phyloP scores from a whole-genome alignment of 495 filamentous ascomycete genomes.

The Sabuloglossum arenarium region DNA sequence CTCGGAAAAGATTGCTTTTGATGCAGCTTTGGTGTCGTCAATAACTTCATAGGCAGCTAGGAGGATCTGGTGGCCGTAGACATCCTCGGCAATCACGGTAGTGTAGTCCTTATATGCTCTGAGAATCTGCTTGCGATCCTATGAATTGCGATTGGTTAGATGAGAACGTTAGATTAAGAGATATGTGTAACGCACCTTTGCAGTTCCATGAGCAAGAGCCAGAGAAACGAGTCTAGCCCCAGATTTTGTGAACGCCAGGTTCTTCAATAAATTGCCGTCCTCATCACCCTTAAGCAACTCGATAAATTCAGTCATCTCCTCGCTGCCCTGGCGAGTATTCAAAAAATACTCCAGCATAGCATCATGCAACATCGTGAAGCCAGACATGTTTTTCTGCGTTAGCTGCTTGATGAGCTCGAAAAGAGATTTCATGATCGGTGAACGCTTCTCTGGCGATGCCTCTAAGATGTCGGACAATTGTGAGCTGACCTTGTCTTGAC shows the following conservation, averaged over 20 bases:
- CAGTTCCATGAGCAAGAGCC: conserved; percentile 57
- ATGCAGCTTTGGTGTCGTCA: conserved; percentile 78
- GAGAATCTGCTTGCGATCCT: conserved; percentile 70
- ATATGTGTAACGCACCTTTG: conserved; percentile 29
- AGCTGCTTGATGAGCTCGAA: conserved; percentile 71
- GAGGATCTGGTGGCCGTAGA: conserved; percentile 58
- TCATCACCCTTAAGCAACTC: conserved; percentile 83
- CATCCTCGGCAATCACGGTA: conserved; percentile 60
- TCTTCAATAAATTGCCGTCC: conserved; percentile 71
- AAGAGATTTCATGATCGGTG: conserved; percentile 65
- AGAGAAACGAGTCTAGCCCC: conserved; percentile 67
- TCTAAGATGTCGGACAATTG: conserved; percentile 55
- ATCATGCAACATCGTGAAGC: conserved; percentile 90
- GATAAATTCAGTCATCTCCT: conserved; percentile 68
- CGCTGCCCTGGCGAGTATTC: conserved; percentile 49
- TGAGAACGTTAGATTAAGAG: background rate
- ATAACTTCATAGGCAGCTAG: conserved; percentile 73
- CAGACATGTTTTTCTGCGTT: conserved; percentile 85
- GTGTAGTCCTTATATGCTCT: conserved; percentile 71
- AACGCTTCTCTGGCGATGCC: conserved; percentile 61
- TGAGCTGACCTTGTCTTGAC: conserved; percentile 22
- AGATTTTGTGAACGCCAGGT: conserved; percentile 83
- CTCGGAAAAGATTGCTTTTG: conserved; percentile 69
- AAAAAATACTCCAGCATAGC: conserved; percentile 95
- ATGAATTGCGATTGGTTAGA: background rate